Evolutionary conservation across 73 alveolate species (phyloP).

Genomic region (Stentor roeselii): DNA sequence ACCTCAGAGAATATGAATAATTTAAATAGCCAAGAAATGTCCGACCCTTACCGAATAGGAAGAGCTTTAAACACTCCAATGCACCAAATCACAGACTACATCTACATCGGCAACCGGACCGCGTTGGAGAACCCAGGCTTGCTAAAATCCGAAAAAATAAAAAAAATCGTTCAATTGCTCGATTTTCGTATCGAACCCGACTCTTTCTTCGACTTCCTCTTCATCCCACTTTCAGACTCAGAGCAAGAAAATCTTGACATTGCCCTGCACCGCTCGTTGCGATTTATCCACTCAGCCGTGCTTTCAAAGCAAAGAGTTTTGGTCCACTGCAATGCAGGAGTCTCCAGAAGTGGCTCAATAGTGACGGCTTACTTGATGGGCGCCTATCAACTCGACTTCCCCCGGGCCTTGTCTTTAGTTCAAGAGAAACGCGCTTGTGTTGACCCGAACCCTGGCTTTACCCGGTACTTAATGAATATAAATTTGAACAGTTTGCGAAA

Average conservation of each 20-base stretch:
- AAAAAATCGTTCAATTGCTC: neutral
- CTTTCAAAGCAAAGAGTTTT: conserved; percentile 32
- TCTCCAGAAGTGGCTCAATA: conserved; percentile 79
- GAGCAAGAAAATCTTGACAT: neutral
- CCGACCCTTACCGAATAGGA: conserved; percentile 8
- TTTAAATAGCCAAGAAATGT: conserved; percentile 25
- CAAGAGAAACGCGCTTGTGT: neutral
- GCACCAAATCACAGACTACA: neutral
- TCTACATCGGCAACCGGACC: neutral
- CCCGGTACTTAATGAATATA: neutral
- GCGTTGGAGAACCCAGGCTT: neutral
- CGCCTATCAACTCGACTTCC: neutral
- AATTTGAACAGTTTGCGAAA: neutral
- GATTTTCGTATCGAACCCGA: neutral
- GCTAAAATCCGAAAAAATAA: neutral
- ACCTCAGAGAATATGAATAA: too few relatives aligned
- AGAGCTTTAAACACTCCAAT: conserved; percentile 6
- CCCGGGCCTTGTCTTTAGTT: neutral
- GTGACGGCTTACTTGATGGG: conserved; percentile 61
- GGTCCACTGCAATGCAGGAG: conserved; percentile 86
- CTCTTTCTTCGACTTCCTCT: neutral
- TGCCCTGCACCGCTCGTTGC: neutral
- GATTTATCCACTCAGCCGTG: conserved; percentile 41
- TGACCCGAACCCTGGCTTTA: neutral
- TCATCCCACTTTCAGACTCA: neutral